Evolutionary conservation across 768 basidiomycete species (phyloP), one percentile per base, ranked within the genome.

Genomic region (Psilocybe cubensis): DNA sequence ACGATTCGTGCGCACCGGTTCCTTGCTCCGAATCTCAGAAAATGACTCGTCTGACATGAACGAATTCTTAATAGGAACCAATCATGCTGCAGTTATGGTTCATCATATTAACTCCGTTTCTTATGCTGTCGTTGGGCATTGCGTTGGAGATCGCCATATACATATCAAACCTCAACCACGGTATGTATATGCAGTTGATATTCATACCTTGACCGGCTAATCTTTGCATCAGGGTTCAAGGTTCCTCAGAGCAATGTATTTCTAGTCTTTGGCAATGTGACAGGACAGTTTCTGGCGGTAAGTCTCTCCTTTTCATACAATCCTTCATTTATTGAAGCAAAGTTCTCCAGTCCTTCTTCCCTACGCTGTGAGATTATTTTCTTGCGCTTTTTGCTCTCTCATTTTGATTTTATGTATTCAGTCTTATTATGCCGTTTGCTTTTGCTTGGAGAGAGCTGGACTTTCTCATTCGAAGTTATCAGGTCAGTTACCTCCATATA

Each of bases 391-490:
- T 24, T 5, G 38, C 12, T 18, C 8, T 5, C 14, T 6, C 23
- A 35, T 10, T 12, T 40, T 47, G 31, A 48, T 14, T n/a, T 54
- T 21, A 49, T 53, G 33, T 60, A 25, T n/a, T n/a, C 48, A 80
- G 78, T 23, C 61, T 82, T 18, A 74, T 88, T 24, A 61, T 80
- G 5, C 88, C 87, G 3, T 58, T 80, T 28, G 81, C 75, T 0
- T 71, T 74, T 52, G 68, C 82, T 40, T 86, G 84, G 79, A 68
- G 78, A 27, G 72, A 74, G 21, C 68, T 80, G 27, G 86, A 89
- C 61, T 83, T 80, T 79, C 75, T 73, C 61, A 62, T 88, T 11
- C 72, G 82, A 54, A 77, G 74, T 75, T 83, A 83, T 63, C 85
- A 90, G 67, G 88, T 87, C 67, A 3, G 78, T 57, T 20, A 46